phyloP scores from a whole-genome alignment of 345 rosid species.

The Angophora floribunda region DNA sequence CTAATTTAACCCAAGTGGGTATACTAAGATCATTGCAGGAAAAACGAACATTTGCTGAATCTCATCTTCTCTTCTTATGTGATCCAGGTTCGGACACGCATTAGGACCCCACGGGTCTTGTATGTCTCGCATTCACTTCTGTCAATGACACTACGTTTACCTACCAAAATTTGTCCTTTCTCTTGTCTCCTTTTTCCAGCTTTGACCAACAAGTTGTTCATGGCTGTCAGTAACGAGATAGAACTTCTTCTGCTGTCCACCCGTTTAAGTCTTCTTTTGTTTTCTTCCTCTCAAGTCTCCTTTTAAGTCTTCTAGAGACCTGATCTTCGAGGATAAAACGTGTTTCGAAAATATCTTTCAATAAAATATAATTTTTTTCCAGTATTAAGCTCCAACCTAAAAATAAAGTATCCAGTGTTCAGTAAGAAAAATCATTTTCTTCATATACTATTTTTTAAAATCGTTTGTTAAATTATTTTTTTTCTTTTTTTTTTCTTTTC shows the following conservation, averaged over 20 bases:
- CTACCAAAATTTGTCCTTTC: not conserved
- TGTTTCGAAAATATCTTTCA: too few relatives aligned
- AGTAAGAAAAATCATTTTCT: too few relatives aligned
- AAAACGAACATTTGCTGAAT: not conserved
- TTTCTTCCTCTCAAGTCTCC: too few relatives aligned
- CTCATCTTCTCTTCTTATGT: not conserved
- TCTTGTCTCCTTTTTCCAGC: not conserved
- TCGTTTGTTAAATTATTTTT: too few relatives aligned
- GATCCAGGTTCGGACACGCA: not conserved
- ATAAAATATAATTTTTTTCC: too few relatives aligned
- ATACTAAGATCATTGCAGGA: not conserved
- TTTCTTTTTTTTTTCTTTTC: too few relatives aligned
- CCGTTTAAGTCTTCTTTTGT: not conserved
- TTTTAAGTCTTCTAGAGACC: too few relatives aligned
- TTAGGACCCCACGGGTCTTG: too few relatives aligned
- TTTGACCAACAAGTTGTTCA: not conserved
- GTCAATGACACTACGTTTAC: not conserved
- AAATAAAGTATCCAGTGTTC: too few relatives aligned
- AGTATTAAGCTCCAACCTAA: too few relatives aligned
- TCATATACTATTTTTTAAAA: too few relatives aligned
- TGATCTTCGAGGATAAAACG: too few relatives aligned
- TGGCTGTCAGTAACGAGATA: not conserved
- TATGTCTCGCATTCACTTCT: not conserved
- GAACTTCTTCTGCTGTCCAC: not conserved
- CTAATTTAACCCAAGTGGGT: not conserved